Evolutionary conservation across 2,329 filamentous ascomycete genomes (phyloP).

Genomic region (Trichoderma pleuroti): DNA sequence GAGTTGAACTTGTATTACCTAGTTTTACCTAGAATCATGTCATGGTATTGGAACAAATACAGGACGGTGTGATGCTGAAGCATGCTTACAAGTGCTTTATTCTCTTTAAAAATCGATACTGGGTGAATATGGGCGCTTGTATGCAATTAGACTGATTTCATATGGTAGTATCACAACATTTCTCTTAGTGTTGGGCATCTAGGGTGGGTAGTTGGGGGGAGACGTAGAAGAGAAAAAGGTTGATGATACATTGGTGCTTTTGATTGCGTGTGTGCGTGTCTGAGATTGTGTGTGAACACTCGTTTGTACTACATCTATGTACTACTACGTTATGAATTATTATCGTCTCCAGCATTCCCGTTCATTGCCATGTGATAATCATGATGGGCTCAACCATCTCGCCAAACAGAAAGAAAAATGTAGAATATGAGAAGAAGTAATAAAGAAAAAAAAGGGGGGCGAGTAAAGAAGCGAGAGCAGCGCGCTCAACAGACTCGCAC

Average conservation of each 20-base stretch:
- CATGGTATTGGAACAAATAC: not conserved
- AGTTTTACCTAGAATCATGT: conserved; percentile 2
- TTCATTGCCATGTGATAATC: not conserved
- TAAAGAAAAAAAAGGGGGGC: not conserved
- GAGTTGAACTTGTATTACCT: conserved; percentile 8
- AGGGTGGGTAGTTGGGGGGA: too few species aligned
- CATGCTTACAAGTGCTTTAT: not conserved
- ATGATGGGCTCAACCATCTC: not conserved
- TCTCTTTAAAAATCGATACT: too few species aligned
- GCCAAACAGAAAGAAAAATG: not conserved
- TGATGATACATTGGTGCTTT: not conserved
- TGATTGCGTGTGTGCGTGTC: not conserved
- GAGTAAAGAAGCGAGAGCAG: not conserved
- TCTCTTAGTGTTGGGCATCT: too few species aligned
- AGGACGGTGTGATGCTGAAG: not conserved
- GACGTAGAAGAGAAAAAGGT: not conserved
- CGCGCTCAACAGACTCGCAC: conserved; percentile 58
- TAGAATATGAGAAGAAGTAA: not conserved
- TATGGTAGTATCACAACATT: too few species aligned
- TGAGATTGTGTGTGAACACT: conserved; percentile 6
- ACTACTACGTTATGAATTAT: conserved; percentile 1
- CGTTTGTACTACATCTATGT: conserved; percentile 10
- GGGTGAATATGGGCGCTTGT: too few species aligned
- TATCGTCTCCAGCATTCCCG: not conserved
- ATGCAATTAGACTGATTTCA: too few species aligned